Evolutionary conservation across 1,284 basidiomycete species (phyloP).

Genomic region (Cystobasidium pallidum): DNA sequence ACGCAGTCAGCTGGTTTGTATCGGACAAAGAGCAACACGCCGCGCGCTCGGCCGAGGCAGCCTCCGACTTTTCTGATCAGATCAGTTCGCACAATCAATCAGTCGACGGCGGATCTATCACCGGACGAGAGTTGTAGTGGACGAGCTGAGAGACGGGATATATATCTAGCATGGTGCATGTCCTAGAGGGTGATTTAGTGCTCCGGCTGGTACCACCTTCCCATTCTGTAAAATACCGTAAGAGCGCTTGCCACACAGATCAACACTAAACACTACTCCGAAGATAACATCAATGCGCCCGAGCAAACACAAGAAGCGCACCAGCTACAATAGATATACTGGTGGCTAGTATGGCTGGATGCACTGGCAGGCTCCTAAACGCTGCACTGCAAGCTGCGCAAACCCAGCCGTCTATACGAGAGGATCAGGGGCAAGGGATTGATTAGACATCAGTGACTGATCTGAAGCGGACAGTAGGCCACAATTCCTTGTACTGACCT

Average conservation of each 20-base stretch:
- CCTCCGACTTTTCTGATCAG: background rate
- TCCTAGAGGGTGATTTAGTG: background rate
- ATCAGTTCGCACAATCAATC: slow-evolving; percentile 3
- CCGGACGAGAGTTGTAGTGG: slow-evolving; percentile 7
- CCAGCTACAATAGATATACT: slow-evolving; percentile 11
- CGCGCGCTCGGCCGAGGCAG: slow-evolving; percentile 2
- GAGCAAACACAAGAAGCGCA: slow-evolving; percentile 1
- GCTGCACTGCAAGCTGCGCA: slow-evolving; percentile 41
- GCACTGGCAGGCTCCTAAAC: slow-evolving; percentile 10
- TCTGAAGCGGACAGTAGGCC: too few species aligned
- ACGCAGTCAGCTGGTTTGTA: background rate
- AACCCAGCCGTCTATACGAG: slow-evolving; percentile 30
- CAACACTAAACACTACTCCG: background rate
- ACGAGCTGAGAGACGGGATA: background rate
- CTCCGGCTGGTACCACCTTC: too few species aligned
- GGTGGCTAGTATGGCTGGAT: slow-evolving; percentile 37
- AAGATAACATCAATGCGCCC: background rate
- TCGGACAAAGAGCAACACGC: background rate
- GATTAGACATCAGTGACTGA: too few species aligned
- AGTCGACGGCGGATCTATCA: slow-evolving; percentile 8
- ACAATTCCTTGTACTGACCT: background rate
- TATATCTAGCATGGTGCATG: background rate
- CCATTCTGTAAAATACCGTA: too few species aligned
- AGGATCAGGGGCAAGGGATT: background rate
- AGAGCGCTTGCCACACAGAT: background rate